Base-by-base conservation (phyloP, 2,329 filamentous ascomycete species). In the Xylaria sp. region DNA sequence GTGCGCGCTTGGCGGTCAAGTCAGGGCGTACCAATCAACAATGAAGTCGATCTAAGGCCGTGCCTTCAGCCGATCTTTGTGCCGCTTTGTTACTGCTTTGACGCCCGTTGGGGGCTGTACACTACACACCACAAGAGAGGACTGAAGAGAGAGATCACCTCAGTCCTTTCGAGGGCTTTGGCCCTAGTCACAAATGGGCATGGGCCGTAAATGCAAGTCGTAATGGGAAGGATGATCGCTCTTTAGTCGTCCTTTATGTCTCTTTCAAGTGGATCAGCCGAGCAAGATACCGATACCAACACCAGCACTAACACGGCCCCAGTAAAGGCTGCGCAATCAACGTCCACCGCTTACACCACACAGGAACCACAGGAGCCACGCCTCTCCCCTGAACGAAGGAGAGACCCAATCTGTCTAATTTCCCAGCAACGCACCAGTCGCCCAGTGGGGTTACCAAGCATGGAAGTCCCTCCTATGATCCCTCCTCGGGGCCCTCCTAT, bases 401-500 rank as follows among this genome's bases (percentile, higher is more conserved):
- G 57, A 55, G 66, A 65, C 72, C 72, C 70, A 67, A 70, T 74
- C 70, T 69, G 64, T 73, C 68, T 76, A 79, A 79, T 79, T 78
- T 79, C 77, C 77, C 77, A 75, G 54, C 65, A 66, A 61, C 55
- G 66, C 65, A 52, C 39, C 55, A 31, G 51, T 56, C 52, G 62
- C 55, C 28, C 54, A 59, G 54, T 52, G 57, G 62, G 60, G 55
- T 65, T 23, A n/a, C 39, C 44, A 7, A 46, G 51, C 13, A 54
- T 54, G 51, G 55, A 23, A 46, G 37, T 57, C 20, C 20, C 55
- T 57, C n/a, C 37, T 55, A n/a, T 18, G 41, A 46, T 46, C 41
- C 41, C 41, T 18, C 41, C 41, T 46, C 18, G 3, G 41, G 7
- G 18, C 15, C 41, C 41, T 18, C 41, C 15, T 46, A 71, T 76